Base-by-base conservation (phyloP, 352 stramenopile genomes). In the Phytophthora megakarya region DNA sequence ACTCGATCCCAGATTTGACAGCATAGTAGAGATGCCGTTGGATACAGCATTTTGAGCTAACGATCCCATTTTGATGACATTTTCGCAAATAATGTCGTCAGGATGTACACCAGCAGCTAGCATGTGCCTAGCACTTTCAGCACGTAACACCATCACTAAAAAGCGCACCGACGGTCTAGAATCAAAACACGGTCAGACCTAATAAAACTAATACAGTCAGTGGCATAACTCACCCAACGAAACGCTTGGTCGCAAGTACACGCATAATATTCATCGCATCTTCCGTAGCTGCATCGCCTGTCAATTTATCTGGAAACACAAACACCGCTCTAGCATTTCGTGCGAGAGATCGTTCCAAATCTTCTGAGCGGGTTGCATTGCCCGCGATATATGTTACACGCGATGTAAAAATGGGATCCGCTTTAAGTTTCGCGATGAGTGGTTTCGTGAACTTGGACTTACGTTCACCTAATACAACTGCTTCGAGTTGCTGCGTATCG, bases 231-330 rank as follows among this genome's bases (percentile, higher is more conserved):
- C 62, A 92, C 86, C 86, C 84, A 46, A 85, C 88, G 52, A 83
- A 89, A 45, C 84, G 82, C 51, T 87, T 87, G 0, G 74, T 81
- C 5, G 86, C 67, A 0, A 95, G 75, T 0, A 93, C 84, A 12
- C 84, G 78, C 84, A 96, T 93, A 47, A 93, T 92, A 54, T 95
- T 95, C 50, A 86, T 76, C 10, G 86, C 80, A 61, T 95, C 86
- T 77, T 95, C 86, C 21, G 83, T 84, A 3, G 67, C 70, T 28
- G 84, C 72, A 39, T 95, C 81, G 13, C 80, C 72, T 5, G 86
- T 87, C 3, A 93, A 73, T 32, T 93, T 95, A 53, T 95, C 81
- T 7, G 89, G 88, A 60, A 96, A 91, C 37, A 96, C 78, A 47
- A 96, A 95, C 21, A 92, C 78, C 2, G 84, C 83, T 45, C 86